A percentile compares a stretch with the other conserved stretches of the same genome.
These are phyloP conservation scores for Suillus ampliporus DNA, from an alignment of 768 basidiomycete genomes.

Conservation along the genomic window DNA sequence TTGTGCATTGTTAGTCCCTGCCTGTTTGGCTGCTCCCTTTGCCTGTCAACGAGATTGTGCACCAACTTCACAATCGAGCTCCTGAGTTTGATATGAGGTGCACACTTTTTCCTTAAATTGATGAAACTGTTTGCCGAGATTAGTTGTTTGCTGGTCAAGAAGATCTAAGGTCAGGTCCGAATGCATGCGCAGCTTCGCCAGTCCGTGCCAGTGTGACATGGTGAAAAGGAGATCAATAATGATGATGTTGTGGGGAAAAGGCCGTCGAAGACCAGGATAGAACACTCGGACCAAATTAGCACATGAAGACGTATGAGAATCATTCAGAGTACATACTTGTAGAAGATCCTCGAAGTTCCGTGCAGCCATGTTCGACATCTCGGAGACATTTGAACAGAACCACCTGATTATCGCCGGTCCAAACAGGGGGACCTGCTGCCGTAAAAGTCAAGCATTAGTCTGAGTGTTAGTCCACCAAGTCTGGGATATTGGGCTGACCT, in stretches of 20 bases:
- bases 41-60: slow-evolving; percentile 1
- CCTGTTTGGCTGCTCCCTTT: no score
- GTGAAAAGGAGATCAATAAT: slow-evolving; percentile 27
- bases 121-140: slow-evolving; percentile 27
- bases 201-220: slow-evolving; percentile 35
- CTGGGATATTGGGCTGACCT: slow-evolving; percentile 17
- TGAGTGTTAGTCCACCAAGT: no score
- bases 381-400: slow-evolving; percentile 37
- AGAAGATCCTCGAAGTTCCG: slow-evolving; percentile 44
- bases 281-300: slow-evolving; percentile 21
- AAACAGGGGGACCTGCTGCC: slow-evolving; percentile 39
- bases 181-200: slow-evolving; percentile 37
- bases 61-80: slow-evolving; percentile 17
- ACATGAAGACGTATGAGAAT: background rate
- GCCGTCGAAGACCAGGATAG: slow-evolving; percentile 39
- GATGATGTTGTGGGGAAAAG: slow-evolving; percentile 24
- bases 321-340: slow-evolving; percentile 21
- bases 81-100: slow-evolving; percentile 24
- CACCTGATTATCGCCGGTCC: slow-evolving; percentile 35
- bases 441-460: no score
- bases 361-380: slow-evolving; percentile 41
- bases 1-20: no score
- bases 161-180: slow-evolving; percentile 25
- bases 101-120: slow-evolving; percentile 28
- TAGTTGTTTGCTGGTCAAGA: slow-evolving; percentile 19